These are phyloP conservation scores for Wickerhamiella siamensis DNA, from an alignment of 805 yeast genomes.

Conservation along the genomic window DNA sequence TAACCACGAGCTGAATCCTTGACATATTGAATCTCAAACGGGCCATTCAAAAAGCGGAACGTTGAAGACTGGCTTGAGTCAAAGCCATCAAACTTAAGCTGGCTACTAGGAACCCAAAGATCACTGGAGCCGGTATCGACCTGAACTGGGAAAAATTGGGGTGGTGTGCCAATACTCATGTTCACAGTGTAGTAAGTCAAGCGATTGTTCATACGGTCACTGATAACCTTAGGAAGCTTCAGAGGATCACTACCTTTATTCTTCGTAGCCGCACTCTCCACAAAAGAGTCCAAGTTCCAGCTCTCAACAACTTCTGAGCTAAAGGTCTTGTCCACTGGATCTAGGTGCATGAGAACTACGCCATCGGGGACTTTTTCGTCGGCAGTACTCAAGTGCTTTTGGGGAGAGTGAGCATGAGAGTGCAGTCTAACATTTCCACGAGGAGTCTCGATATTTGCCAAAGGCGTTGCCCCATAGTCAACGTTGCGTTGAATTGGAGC, in stretches of 20 bases:
- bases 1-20: conserved; percentile 39
- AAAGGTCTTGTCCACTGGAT: not conserved
- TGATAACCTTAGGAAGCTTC: not conserved
- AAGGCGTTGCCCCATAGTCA: no score
- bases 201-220: conserved; percentile 18
- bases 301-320: not conserved
- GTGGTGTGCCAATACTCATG: conserved; percentile 36
- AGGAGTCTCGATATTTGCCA: no score
- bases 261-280: no score
- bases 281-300: not conserved
- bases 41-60: conserved; percentile 9
- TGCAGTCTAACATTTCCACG: no score
- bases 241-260: not conserved
- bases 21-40: conserved; percentile 23
- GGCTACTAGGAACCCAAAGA: conserved; percentile 18
- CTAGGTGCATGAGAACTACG: not conserved
- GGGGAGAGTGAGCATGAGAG: no score
- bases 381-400: no score
- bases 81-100: conserved; percentile 17
- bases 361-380: not conserved
- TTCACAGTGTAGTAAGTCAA: conserved; percentile 24
- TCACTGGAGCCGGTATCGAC: conserved; percentile 60
- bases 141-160: conserved; percentile 39
- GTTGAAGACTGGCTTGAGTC: conserved; percentile 11
- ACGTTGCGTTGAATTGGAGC: no score